A percentile compares a stretch with the other conserved stretches of the same genome.
Evolutionary conservation across 805 yeast genomes (phyloP).

Genomic region (Schwanniomyces occidentalis): DNA sequence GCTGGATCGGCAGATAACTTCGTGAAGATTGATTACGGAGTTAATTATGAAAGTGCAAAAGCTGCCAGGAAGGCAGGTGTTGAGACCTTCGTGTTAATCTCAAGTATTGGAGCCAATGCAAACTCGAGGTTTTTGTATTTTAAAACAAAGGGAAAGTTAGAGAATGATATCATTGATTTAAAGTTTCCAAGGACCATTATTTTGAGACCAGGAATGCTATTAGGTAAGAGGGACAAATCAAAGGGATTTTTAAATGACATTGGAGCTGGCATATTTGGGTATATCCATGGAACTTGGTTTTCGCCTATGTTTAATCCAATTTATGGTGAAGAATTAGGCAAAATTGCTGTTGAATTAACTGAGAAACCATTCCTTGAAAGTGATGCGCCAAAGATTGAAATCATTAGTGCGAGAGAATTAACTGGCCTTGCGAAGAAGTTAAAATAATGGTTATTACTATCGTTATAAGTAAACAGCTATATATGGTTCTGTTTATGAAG

Average conservation of each 20-base stretch:
- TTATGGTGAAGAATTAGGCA: slow-evolving; percentile 66
- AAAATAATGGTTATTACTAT: too few relatives aligned
- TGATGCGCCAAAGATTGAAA: slow-evolving; percentile 20
- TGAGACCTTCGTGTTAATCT: slow-evolving; percentile 65
- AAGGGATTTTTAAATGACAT: slow-evolving; percentile 39
- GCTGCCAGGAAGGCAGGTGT: slow-evolving; percentile 73
- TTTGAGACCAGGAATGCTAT: slow-evolving; percentile 71
- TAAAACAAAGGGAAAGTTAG: slow-evolving; percentile 74
- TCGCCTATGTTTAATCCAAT: slow-evolving; percentile 39
- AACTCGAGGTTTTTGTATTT: slow-evolving; percentile 61
- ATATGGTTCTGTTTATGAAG: too few relatives aligned
- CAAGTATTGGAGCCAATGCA: slow-evolving; percentile 63
- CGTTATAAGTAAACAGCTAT: too few relatives aligned
- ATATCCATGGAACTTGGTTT: slow-evolving; percentile 6
- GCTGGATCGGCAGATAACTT: slow-evolving; percentile 78
- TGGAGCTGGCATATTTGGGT: slow-evolving; percentile 23
- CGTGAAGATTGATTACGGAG: slow-evolving; percentile 70
- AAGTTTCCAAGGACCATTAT: slow-evolving; percentile 73
- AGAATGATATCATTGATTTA: slow-evolving; percentile 61
- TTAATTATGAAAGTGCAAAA: slow-evolving; percentile 66
- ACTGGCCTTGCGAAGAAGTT: slow-evolving; percentile 15
- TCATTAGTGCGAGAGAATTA: slow-evolving; percentile 21
- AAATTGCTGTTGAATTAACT: slow-evolving; percentile 50
- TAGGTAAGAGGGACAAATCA: slow-evolving; percentile 57
- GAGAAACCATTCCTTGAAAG: slow-evolving; percentile 12